Conservation (phyloP, 1,139 yeast species). For the Scheffersomyces segobiensis region DNA sequence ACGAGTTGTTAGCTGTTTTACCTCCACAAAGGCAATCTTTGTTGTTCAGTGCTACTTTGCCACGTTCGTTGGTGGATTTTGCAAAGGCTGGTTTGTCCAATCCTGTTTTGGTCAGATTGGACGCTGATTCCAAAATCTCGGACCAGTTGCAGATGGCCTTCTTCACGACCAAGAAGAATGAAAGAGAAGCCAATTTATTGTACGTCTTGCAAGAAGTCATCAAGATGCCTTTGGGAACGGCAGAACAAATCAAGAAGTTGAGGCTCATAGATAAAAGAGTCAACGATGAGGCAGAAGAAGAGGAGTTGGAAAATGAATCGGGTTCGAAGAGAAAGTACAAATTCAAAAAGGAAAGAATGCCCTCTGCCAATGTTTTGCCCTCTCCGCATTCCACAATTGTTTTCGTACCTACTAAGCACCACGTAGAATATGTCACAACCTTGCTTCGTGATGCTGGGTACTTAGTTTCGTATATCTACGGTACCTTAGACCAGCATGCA, state of each 20-base stretch:
- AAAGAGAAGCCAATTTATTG: slow-evolving; percentile 85
- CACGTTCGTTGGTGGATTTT: slow-evolving; percentile 87
- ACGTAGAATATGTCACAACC: slow-evolving; percentile 83
- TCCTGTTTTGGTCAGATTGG: slow-evolving; percentile 89
- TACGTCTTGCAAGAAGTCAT: slow-evolving; percentile 79
- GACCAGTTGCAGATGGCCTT: slow-evolving; percentile 91
- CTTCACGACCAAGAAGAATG: slow-evolving; percentile 75
- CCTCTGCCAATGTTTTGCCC: slow-evolving; percentile 81
- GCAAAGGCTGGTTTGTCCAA: slow-evolving; percentile 95
- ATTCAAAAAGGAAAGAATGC: slow-evolving; percentile 58
- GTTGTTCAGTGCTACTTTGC: slow-evolving; percentile 92
- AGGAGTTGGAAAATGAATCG: slow-evolving; percentile 40
- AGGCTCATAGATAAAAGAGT: slow-evolving; percentile 46
- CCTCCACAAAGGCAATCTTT: slow-evolving; percentile 85
- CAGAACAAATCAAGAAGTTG: slow-evolving; percentile 58
- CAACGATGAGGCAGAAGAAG: slow-evolving; percentile 51
- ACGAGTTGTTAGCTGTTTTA: slow-evolving; percentile 80
- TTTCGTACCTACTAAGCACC: slow-evolving; percentile 96
- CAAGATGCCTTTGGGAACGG: slow-evolving; percentile 77
- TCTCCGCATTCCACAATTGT: slow-evolving; percentile 85
- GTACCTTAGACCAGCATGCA: slow-evolving; percentile 93
- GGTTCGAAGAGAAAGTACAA: slow-evolving; percentile 37
- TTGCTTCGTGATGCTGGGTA: slow-evolving; percentile 78
- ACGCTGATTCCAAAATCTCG: slow-evolving; percentile 86
- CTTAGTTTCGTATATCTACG: slow-evolving; percentile 86